These are phyloP conservation scores for Rosa multiflora DNA, from an alignment of 306 rosid species.

Conservation along the genomic window DNA sequence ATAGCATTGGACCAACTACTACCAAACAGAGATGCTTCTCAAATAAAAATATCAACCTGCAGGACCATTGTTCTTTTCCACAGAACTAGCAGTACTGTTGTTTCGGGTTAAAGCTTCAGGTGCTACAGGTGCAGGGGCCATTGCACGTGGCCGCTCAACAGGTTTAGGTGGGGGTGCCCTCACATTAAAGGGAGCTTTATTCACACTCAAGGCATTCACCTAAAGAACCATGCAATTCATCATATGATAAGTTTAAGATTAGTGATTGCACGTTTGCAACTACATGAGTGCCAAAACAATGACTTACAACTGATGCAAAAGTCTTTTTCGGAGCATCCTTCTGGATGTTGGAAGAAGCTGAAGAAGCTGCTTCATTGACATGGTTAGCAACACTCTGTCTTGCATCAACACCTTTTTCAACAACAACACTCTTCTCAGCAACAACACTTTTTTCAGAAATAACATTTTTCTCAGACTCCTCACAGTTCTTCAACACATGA, in stretches of 20 bases:
- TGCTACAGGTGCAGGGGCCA: slow-evolving; percentile 30
- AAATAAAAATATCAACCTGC: slow-evolving; percentile 38
- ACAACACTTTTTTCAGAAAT: slow-evolving; percentile 40
- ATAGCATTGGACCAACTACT: neutral
- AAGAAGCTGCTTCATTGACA: slow-evolving; percentile 36
- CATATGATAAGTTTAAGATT: neutral
- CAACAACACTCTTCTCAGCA: slow-evolving; percentile 39
- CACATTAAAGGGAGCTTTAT: slow-evolving; percentile 63
- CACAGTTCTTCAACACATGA: slow-evolving; percentile 38
- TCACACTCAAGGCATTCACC: slow-evolving; percentile 68
- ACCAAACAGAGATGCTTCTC: neutral
- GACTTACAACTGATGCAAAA: slow-evolving; percentile 73
- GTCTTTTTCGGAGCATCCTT: slow-evolving; percentile 72
- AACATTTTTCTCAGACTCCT: slow-evolving; percentile 29
- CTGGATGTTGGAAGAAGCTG: slow-evolving; percentile 36
- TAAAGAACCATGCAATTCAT: slow-evolving; percentile 21
- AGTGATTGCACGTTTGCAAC: neutral
- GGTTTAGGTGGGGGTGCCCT: slow-evolving; percentile 54
- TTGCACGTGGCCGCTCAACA: slow-evolving; percentile 36
- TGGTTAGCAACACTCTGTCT: slow-evolving; percentile 31
- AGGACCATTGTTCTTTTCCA: slow-evolving; percentile 51
- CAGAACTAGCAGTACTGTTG: slow-evolving; percentile 23
- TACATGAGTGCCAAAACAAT: slow-evolving; percentile 6
- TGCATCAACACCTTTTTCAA: slow-evolving; percentile 40
- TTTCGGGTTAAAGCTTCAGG: slow-evolving; percentile 18